Evolutionary conservation across 2,329 filamentous ascomycete species (phyloP).

Genomic region (Helicocarpus griseus): DNA sequence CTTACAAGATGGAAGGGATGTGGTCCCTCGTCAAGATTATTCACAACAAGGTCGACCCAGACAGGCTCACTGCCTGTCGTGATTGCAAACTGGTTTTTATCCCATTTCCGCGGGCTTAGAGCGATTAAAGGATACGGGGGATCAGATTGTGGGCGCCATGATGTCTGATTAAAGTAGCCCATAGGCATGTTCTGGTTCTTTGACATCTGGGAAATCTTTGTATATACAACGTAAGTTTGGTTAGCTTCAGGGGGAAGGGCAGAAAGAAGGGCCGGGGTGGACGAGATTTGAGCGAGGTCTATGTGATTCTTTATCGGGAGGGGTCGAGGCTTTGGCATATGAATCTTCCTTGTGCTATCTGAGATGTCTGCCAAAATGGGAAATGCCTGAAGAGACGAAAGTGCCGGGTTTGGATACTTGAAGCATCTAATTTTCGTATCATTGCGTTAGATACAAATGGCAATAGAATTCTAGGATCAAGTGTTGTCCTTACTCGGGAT

Average conservation of each 20-base stretch:
- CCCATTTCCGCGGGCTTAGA: constrained; percentile 30
- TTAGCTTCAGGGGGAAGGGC: constrained; percentile 22
- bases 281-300: constrained; percentile 20
- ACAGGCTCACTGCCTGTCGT: constrained; percentile 18
- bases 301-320: constrained; percentile 10
- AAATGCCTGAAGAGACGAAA: constrained; percentile 31
- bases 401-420: constrained; percentile 36
- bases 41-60: constrained; percentile 42
- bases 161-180: constrained; percentile 41
- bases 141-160: constrained; percentile 31
- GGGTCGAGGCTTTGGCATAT: not conserved
- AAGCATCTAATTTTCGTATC: constrained; percentile 27
- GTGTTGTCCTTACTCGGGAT: constrained; percentile 24
- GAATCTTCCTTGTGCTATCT: constrained; percentile 5
- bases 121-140: constrained; percentile 25
- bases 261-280: constrained; percentile 19
- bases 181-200: constrained; percentile 34
- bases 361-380: constrained; percentile 13
- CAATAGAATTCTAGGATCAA: not conserved
- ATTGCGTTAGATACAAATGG: not conserved
- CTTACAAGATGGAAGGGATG: constrained; percentile 43
- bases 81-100: constrained; percentile 33
- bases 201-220: constrained; percentile 37
- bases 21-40: constrained; percentile 42
- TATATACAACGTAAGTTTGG: constrained; percentile 38